Conservation (phyloP, 352 stramenopile genomes). For the Pythium chondricola region DNA sequence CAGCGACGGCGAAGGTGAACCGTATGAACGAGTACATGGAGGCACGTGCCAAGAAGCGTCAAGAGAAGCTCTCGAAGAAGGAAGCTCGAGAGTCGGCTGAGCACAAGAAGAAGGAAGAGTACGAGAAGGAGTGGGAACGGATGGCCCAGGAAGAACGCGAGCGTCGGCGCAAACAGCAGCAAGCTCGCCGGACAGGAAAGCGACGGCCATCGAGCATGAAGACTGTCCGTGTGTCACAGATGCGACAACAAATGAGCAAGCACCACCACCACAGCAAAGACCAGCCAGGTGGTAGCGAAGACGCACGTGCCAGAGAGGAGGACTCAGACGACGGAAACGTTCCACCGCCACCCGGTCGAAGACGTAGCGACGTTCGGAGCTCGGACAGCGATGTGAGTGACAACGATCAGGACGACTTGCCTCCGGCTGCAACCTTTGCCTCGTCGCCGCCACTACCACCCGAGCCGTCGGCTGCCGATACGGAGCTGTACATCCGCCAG, state of each 20-base stretch:
- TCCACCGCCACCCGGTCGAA: slow-evolving; percentile 23
- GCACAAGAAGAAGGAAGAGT: slow-evolving; percentile 75
- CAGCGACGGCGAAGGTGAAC: slow-evolving; percentile 34
- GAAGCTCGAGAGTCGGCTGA: slow-evolving; percentile 66
- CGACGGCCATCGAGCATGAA: slow-evolving; percentile 77
- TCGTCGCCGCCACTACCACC: slow-evolving; percentile 52
- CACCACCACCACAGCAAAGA: slow-evolving; percentile 53
- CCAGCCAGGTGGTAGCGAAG: slow-evolving; percentile 7
- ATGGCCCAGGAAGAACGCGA: slow-evolving; percentile 84
- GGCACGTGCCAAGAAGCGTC: slow-evolving; percentile 61
- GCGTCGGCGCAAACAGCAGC: slow-evolving; percentile 74
- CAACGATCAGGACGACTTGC: slow-evolving; percentile 14
- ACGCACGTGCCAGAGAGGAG: background rate
- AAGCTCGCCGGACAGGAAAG: slow-evolving; percentile 53
- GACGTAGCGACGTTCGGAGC: slow-evolving; percentile 43
- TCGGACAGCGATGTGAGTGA: slow-evolving; percentile 51
- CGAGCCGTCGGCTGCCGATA: slow-evolving; percentile 60
- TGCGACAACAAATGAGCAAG: slow-evolving; percentile 79
- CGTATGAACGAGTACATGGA: slow-evolving; percentile 90
- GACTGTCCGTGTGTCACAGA: slow-evolving; percentile 75
- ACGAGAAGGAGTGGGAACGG: slow-evolving; percentile 86
- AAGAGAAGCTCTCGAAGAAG: slow-evolving; percentile 73
- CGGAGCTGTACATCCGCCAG: slow-evolving; percentile 74
- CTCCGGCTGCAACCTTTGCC: slow-evolving; percentile 26
- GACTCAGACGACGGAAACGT: slow-evolving; percentile 33